Conservation (phyloP, 75 land plant genomes). For the Larix kaempferi region DNA sequence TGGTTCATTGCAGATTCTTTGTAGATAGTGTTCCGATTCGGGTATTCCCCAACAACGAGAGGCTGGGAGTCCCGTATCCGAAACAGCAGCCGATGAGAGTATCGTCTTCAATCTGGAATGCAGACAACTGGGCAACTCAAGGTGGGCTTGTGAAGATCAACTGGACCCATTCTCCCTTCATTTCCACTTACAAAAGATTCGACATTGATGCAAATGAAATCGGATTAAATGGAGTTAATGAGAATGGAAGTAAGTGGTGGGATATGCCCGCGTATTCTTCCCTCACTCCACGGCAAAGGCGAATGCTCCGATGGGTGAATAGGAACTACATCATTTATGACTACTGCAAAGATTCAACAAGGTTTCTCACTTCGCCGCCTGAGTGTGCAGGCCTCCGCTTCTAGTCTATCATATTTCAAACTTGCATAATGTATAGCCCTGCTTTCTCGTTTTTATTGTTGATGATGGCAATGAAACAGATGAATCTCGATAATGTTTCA, state of each 20-base stretch:
- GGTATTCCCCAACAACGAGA: slow-evolving; percentile 11
- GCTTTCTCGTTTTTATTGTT: no score
- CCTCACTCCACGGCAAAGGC: slow-evolving; percentile 36
- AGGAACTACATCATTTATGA: slow-evolving; percentile 55
- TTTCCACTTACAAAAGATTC: background rate
- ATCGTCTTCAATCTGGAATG: slow-evolving; percentile 22
- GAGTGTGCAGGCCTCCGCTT: slow-evolving; percentile 33
- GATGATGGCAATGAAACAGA: no score
- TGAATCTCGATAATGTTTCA: no score
- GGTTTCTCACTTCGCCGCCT: slow-evolving; percentile 57
- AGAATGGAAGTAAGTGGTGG: background rate
- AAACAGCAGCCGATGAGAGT: background rate
- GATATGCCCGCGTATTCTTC: background rate
- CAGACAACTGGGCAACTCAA: slow-evolving; percentile 33
- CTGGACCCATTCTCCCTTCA: slow-evolving; percentile 28
- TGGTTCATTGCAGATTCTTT: background rate
- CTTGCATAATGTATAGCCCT: no score
- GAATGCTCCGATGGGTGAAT: slow-evolving; percentile 62
- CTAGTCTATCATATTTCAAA: no score
- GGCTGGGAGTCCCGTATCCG: background rate
- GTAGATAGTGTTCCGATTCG: background rate
- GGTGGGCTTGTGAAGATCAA: slow-evolving; percentile 14
- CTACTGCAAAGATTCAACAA: slow-evolving; percentile 56
- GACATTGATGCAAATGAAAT: background rate
- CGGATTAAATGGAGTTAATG: background rate